phyloP scores from a whole-genome alignment of 768 basidiomycete genomes.

The Boletus pseudo-olivaceus region DNA sequence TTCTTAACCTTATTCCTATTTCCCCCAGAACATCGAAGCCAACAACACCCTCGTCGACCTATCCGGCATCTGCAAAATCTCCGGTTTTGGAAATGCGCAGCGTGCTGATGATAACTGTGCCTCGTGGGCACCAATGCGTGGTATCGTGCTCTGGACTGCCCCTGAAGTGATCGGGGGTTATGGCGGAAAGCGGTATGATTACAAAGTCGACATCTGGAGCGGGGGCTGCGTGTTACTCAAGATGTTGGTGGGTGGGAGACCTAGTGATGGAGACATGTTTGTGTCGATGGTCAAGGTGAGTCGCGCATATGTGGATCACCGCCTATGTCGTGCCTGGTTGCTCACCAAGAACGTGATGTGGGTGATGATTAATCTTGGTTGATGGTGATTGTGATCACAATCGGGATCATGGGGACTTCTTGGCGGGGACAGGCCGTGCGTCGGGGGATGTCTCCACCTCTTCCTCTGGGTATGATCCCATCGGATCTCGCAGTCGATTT shows the following conservation, averaged over 20 bases:
- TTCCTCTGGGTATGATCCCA: slow-evolving; percentile 72
- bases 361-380: neutral
- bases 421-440: slow-evolving; percentile 52
- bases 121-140: slow-evolving; percentile 85
- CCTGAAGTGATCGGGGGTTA: slow-evolving; percentile 83
- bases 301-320: slow-evolving; percentile 6
- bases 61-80: slow-evolving; percentile 88
- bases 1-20: neutral
- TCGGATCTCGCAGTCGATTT: slow-evolving; percentile 77
- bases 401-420: neutral
- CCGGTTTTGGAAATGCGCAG: slow-evolving; percentile 95
- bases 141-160: slow-evolving; percentile 98
- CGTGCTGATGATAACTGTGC: slow-evolving; percentile 76
- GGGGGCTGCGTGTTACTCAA: slow-evolving; percentile 92
- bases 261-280: slow-evolving; percentile 76
- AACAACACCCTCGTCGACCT: slow-evolving; percentile 93
- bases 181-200: slow-evolving; percentile 76
- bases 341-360: neutral
- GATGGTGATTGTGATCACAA: neutral
- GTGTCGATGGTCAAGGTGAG: slow-evolving; percentile 85
- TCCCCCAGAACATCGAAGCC: slow-evolving; percentile 78
- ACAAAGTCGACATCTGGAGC: slow-evolving; percentile 96
- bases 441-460: slow-evolving; percentile 73
- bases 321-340: neutral
- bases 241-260: slow-evolving; percentile 91